Evolutionary conservation across 441 rosid species (phyloP).

Genomic region (Eruca vesicaria): DNA sequence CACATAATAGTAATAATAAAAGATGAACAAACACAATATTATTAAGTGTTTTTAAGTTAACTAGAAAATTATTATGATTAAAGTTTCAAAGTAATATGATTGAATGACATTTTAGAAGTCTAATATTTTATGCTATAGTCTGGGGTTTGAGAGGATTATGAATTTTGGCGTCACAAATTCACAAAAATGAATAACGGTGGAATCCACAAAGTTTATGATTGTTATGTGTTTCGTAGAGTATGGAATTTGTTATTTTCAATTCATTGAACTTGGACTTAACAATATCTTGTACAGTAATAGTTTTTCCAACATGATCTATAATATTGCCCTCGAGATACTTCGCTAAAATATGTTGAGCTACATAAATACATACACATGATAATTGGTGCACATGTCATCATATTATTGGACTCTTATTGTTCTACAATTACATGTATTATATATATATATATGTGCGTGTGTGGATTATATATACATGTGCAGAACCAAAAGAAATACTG

Average conservation of each 20-base stretch:
- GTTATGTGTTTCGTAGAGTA: background rate
- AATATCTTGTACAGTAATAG: background rate
- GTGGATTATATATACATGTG: constrained; percentile 17
- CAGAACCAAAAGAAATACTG: background rate
- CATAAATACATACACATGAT: background rate
- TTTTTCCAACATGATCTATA: constrained; percentile 9
- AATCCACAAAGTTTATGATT: background rate
- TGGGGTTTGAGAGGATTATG: background rate
- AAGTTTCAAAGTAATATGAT: background rate
- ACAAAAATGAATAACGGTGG: background rate
- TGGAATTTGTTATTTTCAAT: background rate
- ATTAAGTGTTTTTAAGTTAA: background rate
- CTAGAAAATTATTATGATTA: background rate
- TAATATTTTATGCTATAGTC: background rate
- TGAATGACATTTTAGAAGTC: background rate
- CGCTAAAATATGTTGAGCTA: background rate
- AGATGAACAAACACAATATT: background rate
- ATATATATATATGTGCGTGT: background rate
- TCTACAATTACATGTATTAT: background rate
- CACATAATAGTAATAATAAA: background rate
- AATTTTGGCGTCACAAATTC: background rate
- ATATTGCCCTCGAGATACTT: background rate
- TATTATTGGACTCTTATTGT: constrained; percentile 26
- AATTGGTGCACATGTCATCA: constrained; percentile 16
- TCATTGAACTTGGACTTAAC: constrained; percentile 17